Evolutionary conservation across 2,329 filamentous ascomycete genomes (phyloP), one percentile per base, ranked within the genome.

Genomic region (Calcarisporium arbuscula): DNA sequence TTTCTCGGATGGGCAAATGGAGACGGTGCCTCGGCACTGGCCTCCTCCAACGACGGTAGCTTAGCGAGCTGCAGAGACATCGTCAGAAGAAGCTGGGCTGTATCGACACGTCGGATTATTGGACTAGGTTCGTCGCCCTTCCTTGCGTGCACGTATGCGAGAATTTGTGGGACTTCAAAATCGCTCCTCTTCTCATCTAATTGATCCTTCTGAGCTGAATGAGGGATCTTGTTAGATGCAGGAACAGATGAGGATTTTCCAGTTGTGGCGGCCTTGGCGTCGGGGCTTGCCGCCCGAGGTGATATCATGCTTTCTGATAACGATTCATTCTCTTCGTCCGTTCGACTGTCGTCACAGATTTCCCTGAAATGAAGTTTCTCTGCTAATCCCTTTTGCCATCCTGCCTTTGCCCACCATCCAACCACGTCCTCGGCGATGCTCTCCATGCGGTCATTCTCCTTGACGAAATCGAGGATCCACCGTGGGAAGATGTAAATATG

Each of bases 401-500:
- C 80, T 1, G 90, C 80, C 57, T 96, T 96, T 21, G 89, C 86
- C 88, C 89, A 95, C 84, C 86, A 95, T 6, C 89, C 88, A 12
- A 96, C 68, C 6, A 95, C 78, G 51, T 96, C 90, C 57, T 96
- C 90, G 20, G 84, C 85, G 30, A 98, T 80, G 36, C 82, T 94
- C 49, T 95, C 85, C 43, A 98, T 77, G 9, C 74, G 79, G 19
- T 89, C 82, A 50, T 95, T 94, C 42, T 73, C 68, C 38, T 77
- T 74, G 27, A 94, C 77, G 57, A 95, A 84, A 35, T 94, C 82
- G 50, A 95, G 75, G 8, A 94, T 74, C 90, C 92, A 96, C 46
- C 78, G 79, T 0, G 92, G 92, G 46, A 98, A 85, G 43, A 98
- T 78, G 60, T 98, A 98, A 38, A 96, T 82, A 54, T 96, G 90